Evolutionary conservation across 371 early-diverging fungal species (phyloP).

Genomic region (Apophysomyces sp.): DNA sequence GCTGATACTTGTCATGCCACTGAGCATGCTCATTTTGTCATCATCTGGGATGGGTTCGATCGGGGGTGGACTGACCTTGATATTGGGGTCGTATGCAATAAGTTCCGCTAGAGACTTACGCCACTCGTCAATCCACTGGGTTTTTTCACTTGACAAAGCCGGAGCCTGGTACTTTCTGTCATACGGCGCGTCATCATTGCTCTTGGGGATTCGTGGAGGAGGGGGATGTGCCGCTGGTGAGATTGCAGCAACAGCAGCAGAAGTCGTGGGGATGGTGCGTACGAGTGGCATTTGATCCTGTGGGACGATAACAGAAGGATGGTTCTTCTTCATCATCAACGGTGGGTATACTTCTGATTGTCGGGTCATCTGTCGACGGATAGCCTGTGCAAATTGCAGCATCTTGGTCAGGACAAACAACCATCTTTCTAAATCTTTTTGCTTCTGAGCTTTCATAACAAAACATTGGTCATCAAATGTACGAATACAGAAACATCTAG

Average conservation of each 20-base stretch:
- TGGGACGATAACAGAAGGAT: no score
- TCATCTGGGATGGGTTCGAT: conserved; percentile 17
- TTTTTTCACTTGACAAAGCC: conserved; percentile 11
- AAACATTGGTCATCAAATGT: conserved; percentile 18
- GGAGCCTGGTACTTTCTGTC: not conserved
- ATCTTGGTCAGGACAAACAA: conserved; percentile 30
- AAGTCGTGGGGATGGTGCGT: conserved; percentile 9
- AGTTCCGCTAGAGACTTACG: conserved; percentile 18
- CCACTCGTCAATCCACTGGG: conserved; percentile 26
- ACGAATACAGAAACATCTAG: conserved; percentile 21
- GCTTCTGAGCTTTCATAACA: conserved; percentile 24
- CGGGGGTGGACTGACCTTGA: conserved; percentile 9
- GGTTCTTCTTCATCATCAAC: not conserved
- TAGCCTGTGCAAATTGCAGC: conserved; percentile 12
- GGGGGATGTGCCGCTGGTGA: not conserved
- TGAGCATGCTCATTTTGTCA: conserved; percentile 2
- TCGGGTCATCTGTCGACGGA: not conserved
- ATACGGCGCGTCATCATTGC: not conserved
- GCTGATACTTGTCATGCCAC: conserved; percentile 13
- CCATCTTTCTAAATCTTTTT: conserved; percentile 32
- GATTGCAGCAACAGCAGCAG: not conserved
- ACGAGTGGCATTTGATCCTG: not conserved
- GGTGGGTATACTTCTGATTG: not conserved
- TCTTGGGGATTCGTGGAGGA: not conserved
- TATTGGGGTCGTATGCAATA: conserved; percentile 10